Percentiles rank a stretch among this genome's conserved stretches.
Evolutionary conservation across 352 stramenopile genomes (phyloP).

Genomic region (Phytophthora constricta): DNA sequence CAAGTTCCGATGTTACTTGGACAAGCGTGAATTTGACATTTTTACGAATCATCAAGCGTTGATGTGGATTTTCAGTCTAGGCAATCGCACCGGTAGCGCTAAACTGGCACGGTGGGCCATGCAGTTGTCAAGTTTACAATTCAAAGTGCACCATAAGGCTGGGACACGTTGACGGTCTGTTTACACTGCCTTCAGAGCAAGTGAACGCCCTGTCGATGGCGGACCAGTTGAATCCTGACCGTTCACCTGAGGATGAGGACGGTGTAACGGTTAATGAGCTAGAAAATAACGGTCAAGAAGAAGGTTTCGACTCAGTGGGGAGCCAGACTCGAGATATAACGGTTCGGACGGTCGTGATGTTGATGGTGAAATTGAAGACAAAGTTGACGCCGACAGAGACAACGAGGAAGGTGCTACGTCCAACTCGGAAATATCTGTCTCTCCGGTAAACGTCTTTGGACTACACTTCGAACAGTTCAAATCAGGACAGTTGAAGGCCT

Average conservation of each 20-base stretch:
- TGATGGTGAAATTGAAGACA: too few relatives aligned
- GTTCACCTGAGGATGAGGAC: neutral
- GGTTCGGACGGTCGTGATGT: too few relatives aligned
- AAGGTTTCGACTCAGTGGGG: neutral
- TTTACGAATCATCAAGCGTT: neutral
- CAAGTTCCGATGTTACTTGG: neutral
- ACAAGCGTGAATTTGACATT: neutral
- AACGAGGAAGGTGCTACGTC: too few relatives aligned
- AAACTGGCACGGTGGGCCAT: slow-evolving; percentile 5
- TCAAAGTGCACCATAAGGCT: slow-evolving; percentile 8
- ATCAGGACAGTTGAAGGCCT: neutral
- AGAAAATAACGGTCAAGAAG: too few relatives aligned
- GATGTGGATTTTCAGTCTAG: neutral
- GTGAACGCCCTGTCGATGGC: neutral
- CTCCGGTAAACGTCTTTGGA: neutral
- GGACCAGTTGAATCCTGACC: neutral
- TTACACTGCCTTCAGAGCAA: neutral
- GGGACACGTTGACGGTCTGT: slow-evolving; percentile 9
- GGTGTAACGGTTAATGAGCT: too few relatives aligned
- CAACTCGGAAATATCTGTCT: neutral
- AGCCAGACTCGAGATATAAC: too few relatives aligned
- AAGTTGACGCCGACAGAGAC: too few relatives aligned
- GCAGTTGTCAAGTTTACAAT: slow-evolving; percentile 3
- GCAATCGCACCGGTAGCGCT: neutral
- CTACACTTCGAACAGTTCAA: neutral